Evolutionary conservation across 345 rosid species (phyloP).

Genomic region (Bruguiera sexangula): DNA sequence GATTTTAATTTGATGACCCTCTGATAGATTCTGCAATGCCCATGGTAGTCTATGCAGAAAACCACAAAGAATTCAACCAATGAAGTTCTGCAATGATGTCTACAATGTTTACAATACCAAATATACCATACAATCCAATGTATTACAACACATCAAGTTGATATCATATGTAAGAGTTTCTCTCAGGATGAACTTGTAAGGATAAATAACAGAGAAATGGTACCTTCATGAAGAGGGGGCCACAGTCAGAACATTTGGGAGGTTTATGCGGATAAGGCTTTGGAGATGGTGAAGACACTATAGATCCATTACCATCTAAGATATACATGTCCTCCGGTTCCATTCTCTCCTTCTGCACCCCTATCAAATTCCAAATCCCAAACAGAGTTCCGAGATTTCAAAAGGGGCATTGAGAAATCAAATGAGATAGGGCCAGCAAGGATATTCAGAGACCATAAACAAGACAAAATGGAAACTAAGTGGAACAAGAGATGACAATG

Average conservation of each 20-base stretch:
- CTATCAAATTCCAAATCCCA: conserved; percentile 36
- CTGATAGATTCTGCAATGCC: background rate
- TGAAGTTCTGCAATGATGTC: background rate
- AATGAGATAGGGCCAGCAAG: background rate
- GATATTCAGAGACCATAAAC: background rate
- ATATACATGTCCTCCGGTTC: conserved; percentile 87
- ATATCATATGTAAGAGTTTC: too few species aligned
- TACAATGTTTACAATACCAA: background rate
- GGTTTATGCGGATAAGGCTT: conserved; percentile 83
- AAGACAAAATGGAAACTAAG: background rate
- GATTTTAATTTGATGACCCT: too few species aligned
- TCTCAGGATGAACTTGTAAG: too few species aligned
- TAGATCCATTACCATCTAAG: conserved; percentile 61
- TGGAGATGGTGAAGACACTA: conserved; percentile 65
- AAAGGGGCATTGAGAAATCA: background rate
- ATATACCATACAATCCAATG: background rate
- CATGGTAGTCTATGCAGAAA: background rate
- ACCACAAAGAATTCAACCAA: background rate
- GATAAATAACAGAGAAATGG: background rate
- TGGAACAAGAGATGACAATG: background rate
- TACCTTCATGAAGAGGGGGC: conserved; percentile 88
- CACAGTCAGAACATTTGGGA: conserved; percentile 90
- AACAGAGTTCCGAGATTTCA: background rate
- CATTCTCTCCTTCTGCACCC: conserved; percentile 99
- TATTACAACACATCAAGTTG: background rate